Percentiles rank a stretch among this genome's conserved stretches.
These are phyloP conservation scores for Xylaria telfairii DNA, from an alignment of 495 filamentous ascomycete genomes.

Conservation along the genomic window DNA sequence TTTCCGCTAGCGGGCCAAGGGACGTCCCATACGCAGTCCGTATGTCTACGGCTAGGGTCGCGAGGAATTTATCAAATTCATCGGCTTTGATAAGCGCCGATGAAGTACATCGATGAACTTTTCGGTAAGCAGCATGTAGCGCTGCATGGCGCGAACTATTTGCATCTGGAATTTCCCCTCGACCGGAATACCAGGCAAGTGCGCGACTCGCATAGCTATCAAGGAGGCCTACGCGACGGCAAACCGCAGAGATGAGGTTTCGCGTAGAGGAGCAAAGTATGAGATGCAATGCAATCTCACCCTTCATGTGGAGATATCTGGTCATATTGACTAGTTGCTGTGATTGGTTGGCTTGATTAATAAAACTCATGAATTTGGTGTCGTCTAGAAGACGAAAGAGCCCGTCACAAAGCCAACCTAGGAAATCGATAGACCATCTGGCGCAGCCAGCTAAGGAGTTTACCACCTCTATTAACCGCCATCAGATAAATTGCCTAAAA, in stretches of 20 bases:
- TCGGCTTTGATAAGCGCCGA: conserved; percentile 51
- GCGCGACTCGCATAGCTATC: conserved; percentile 48
- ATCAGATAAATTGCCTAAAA: conserved; percentile 11
- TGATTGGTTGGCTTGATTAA: conserved; percentile 37
- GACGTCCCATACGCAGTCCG: conserved; percentile 52
- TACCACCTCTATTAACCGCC: conserved; percentile 53
- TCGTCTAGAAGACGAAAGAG: conserved; percentile 67
- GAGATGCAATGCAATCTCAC: conserved; percentile 67
- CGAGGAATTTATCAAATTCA: conserved; percentile 57
- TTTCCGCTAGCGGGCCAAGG: conserved; percentile 42
- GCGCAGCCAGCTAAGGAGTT: conserved; percentile 61
- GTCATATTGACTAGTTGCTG: conserved; percentile 56
- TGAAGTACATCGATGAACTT: conserved; percentile 50
- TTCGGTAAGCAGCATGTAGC: conserved; percentile 54
- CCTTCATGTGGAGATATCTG: conserved; percentile 48
- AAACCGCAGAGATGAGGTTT: conserved; percentile 70
- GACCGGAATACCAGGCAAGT: conserved; percentile 46
- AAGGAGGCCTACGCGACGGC: conserved; percentile 63
- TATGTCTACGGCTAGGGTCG: conserved; percentile 49
- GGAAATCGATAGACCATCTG: conserved; percentile 72
- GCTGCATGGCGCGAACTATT: conserved; percentile 36
- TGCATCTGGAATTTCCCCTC: conserved; percentile 33
- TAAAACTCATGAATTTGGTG: conserved; percentile 50
- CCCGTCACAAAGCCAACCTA: conserved; percentile 71
- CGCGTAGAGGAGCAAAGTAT: conserved; percentile 77